Evolutionary conservation across 2,329 filamentous ascomycete genomes (phyloP).

Genomic region (Neofusicoccum parvum): DNA sequence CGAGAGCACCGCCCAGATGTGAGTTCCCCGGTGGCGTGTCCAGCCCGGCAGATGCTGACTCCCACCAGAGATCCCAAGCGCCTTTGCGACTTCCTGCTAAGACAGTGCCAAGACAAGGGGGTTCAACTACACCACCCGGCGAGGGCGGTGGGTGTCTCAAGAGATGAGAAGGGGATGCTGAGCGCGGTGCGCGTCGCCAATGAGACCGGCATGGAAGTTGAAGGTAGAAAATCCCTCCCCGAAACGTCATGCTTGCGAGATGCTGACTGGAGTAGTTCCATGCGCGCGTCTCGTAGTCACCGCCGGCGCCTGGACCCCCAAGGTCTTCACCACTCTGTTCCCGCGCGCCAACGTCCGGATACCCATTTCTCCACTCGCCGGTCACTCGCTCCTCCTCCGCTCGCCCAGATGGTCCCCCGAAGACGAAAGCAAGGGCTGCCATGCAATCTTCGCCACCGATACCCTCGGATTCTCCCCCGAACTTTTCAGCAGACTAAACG

Average conservation of each 20-base stretch:
- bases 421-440: slow-evolving; percentile 55
- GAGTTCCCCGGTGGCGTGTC: slow-evolving; percentile 33
- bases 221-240: slow-evolving; percentile 31
- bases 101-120: slow-evolving; percentile 59
- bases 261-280: slow-evolving; percentile 48
- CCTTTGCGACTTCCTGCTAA: slow-evolving; percentile 67
- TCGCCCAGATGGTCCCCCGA: slow-evolving; percentile 57
- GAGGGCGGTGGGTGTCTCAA: slow-evolving; percentile 54
- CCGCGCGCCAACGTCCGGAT: slow-evolving; percentile 55
- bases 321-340: slow-evolving; percentile 68
- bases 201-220: slow-evolving; percentile 47
- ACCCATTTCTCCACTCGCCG: slow-evolving; percentile 65
- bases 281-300: slow-evolving; percentile 68
- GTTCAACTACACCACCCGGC: slow-evolving; percentile 69
- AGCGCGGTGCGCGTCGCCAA: slow-evolving; percentile 56
- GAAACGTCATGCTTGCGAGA: background rate
- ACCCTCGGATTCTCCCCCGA: slow-evolving; percentile 66
- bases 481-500: slow-evolving; percentile 67
- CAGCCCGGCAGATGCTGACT: background rate
- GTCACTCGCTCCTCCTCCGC: slow-evolving; percentile 70
- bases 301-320: slow-evolving; percentile 71
- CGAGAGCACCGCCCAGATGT: slow-evolving; percentile 67
- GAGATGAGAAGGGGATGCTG: slow-evolving; percentile 54
- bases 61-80: slow-evolving; percentile 62
- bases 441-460: slow-evolving; percentile 69